A percentile compares a stretch with the other conserved stretches of the same genome.
Conservation (phyloP, 164 flowering plant species). For the Vitis rupestris region DNA sequence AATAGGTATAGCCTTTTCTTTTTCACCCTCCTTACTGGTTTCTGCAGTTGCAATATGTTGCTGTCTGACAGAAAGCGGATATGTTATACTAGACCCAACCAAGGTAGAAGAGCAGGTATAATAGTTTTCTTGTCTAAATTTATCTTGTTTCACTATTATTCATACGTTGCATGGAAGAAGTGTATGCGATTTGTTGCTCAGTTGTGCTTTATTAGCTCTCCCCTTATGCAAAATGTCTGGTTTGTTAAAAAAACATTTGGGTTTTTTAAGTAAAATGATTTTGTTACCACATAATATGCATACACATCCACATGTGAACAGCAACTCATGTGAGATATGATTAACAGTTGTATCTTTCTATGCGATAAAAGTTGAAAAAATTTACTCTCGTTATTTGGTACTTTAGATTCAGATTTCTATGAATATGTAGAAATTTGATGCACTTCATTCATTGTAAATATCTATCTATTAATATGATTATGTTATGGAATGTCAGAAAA, state of each 20-base stretch:
- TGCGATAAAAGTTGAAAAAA: too few species aligned
- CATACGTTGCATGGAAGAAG: background rate
- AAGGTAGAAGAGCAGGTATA: conserved; percentile 89
- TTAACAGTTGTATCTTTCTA: too few species aligned
- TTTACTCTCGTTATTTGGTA: too few species aligned
- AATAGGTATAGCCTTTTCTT: conserved; percentile 4
- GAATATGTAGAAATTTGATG: background rate
- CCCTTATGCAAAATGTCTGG: too few species aligned
- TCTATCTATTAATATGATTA: background rate
- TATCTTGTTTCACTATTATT: background rate
- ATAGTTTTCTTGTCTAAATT: background rate
- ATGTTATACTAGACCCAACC: conserved; percentile 72
- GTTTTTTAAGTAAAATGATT: too few species aligned
- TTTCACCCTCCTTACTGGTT: conserved; percentile 4
- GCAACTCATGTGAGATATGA: too few species aligned
- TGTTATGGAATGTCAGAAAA: conserved; percentile 39
- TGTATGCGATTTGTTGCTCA: background rate
- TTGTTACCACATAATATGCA: too few species aligned
- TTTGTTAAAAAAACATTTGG: too few species aligned
- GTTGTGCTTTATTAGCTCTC: background rate
- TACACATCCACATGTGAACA: too few species aligned
- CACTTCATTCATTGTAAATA: background rate
- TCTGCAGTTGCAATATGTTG: conserved; percentile 82
- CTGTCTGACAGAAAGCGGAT: conserved; percentile 56
- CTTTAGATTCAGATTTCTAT: too few species aligned